Percentiles rank a stretch among this genome's conserved stretches.
Conservation (phyloP, 495 filamentous ascomycete genomes). For the Acidomyces sp. region DNA sequence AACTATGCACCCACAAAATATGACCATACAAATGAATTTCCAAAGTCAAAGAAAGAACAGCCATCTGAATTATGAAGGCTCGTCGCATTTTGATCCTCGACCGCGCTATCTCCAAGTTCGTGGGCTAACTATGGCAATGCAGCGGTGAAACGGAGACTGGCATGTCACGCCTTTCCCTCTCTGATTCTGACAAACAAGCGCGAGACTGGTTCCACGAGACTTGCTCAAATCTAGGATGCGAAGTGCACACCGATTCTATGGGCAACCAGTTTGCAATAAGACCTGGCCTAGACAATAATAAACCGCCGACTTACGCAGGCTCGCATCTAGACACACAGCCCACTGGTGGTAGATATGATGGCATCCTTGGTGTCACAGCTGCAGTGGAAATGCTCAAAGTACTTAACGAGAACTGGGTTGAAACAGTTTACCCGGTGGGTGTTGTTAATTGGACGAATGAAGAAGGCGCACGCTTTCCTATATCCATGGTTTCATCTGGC, state of each 20-base stretch:
- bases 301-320: conserved; percentile 54
- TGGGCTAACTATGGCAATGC: not conserved
- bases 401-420: conserved; percentile 53
- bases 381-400: conserved; percentile 59
- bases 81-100: too few species aligned
- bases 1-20: conserved; percentile 8
- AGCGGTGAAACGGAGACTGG: conserved; percentile 48
- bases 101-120: too few species aligned
- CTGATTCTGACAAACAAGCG: conserved; percentile 55
- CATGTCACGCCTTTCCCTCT: conserved; percentile 55
- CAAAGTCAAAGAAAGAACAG: conserved; percentile 9
- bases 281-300: conserved; percentile 41
- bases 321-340: conserved; percentile 72
- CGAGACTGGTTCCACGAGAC: conserved; percentile 66
- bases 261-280: conserved; percentile 63
- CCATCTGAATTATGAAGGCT: too few species aligned
- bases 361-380: conserved; percentile 59
- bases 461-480: conserved; percentile 68
- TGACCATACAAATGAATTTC: conserved; percentile 2
- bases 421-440: conserved; percentile 58
- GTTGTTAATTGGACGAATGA: conserved; percentile 80
- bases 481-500: conserved; percentile 62
- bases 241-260: conserved; percentile 49
- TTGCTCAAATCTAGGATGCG: conserved; percentile 49
- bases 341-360: conserved; percentile 62